Evolutionary conservation across 208 protist genomes (phyloP).

Genomic region (Tetramitus jugosus): DNA sequence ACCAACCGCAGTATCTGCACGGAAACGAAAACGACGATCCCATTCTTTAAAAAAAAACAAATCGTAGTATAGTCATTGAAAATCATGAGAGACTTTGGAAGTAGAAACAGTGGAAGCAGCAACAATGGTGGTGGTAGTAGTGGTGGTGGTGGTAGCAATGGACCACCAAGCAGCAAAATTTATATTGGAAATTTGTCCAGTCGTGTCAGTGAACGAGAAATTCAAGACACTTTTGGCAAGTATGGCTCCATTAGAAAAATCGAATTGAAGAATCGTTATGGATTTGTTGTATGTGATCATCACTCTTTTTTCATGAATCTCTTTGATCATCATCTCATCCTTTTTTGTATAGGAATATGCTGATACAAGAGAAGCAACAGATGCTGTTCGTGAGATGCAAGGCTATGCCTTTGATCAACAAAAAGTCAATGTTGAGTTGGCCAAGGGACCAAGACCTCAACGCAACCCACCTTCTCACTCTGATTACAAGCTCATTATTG

Average conservation of each 20-base stretch:
- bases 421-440: not conserved
- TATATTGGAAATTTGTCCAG: not conserved
- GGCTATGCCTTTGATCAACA: not conserved
- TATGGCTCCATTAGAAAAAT: not conserved
- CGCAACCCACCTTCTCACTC: not conserved
- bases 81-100: too few species aligned
- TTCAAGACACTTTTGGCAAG: not conserved
- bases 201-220: not conserved
- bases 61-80: too few species aligned
- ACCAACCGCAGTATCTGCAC: too few species aligned
- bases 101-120: too few species aligned
- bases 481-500: not conserved
- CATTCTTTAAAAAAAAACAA: too few species aligned
- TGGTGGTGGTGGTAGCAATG: too few species aligned
- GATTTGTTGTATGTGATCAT: not conserved
- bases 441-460: not conserved
- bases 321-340: not conserved
- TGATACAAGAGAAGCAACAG: not conserved
- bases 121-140: too few species aligned
- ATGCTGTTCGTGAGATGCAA: not conserved
- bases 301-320: too few species aligned
- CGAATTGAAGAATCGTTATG: not conserved
- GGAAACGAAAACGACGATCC: too few species aligned
- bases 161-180: too few species aligned
- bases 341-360: not conserved